phyloP scores from a whole-genome alignment of 192 early-diverging fungal species.

The Podila epicladia region DNA sequence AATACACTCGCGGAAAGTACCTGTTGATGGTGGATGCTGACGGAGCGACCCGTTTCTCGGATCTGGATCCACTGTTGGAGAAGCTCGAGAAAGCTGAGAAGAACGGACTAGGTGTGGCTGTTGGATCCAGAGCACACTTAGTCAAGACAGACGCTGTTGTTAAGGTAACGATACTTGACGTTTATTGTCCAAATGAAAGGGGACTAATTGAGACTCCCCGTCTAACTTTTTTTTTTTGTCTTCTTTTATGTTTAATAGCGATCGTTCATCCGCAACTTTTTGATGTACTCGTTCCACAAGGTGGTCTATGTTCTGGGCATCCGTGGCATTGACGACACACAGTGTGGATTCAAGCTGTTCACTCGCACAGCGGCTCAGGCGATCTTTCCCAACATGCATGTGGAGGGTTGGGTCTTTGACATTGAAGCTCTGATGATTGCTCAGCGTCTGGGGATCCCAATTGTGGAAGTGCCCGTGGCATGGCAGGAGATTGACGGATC shows the following conservation, averaged over 20 bases:
- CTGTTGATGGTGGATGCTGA: slow-evolving; percentile 96
- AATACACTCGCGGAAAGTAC: slow-evolving; percentile 76
- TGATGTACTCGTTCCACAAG: slow-evolving; percentile 96
- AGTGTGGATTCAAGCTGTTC: slow-evolving; percentile 98
- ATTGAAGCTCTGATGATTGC: slow-evolving; percentile 94
- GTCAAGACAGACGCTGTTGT: slow-evolving; percentile 85
- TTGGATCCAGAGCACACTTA: slow-evolving; percentile 95
- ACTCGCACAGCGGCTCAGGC: slow-evolving; percentile 76
- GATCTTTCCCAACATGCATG: slow-evolving; percentile 93
- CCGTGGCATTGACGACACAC: slow-evolving; percentile 90
- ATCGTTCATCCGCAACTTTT: slow-evolving; percentile 89
- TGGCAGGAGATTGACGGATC: slow-evolving; percentile 98
- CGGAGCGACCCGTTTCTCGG: slow-evolving; percentile 92
- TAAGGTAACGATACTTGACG: slow-evolving; percentile 62
- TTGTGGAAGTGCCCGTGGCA: slow-evolving; percentile 89
- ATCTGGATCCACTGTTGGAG: slow-evolving; percentile 72
- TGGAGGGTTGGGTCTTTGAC: slow-evolving; percentile 98
- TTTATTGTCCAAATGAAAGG: too few relatives aligned
- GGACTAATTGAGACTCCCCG: too few relatives aligned
- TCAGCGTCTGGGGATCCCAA: slow-evolving; percentile 71
- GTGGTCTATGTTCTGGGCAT: slow-evolving; percentile 90
- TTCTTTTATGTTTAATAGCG: slow-evolving; percentile 64
- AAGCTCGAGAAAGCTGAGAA: slow-evolving; percentile 50
- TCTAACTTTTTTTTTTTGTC: not conserved
- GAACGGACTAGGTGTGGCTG: slow-evolving; percentile 72